These are phyloP conservation scores for Davidsoniella virescens DNA, from an alignment of 2,329 filamentous ascomycete species.

Conservation along the genomic window DNA sequence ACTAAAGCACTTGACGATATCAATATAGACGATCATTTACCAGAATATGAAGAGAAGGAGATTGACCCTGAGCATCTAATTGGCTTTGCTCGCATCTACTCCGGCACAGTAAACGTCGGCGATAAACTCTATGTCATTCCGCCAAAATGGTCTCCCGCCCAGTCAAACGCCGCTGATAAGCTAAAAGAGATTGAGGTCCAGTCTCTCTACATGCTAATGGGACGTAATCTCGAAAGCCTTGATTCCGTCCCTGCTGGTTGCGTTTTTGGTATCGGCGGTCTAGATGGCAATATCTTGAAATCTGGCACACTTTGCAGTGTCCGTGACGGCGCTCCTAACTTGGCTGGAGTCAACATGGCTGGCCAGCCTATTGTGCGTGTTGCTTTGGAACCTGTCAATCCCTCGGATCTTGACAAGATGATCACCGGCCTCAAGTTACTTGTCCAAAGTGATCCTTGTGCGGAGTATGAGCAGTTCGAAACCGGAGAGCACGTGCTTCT, in stretches of 20 bases:
- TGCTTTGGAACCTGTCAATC: slow-evolving; percentile 83
- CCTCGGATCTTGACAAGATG: slow-evolving; percentile 86
- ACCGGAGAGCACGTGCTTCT: slow-evolving; percentile 91
- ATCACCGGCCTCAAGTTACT: slow-evolving; percentile 72
- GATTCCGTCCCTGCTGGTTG: slow-evolving; percentile 79
- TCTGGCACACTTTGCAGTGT: slow-evolving; percentile 86
- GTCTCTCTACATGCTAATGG: slow-evolving; percentile 91
- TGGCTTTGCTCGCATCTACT: slow-evolving; percentile 88
- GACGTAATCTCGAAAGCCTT: slow-evolving; percentile 68
- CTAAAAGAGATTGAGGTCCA: slow-evolving; percentile 74
- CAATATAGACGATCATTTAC: slow-evolving; percentile 37
- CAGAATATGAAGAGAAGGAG: slow-evolving; percentile 36
- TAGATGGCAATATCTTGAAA: slow-evolving; percentile 89
- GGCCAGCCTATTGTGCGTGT: slow-evolving; percentile 90
- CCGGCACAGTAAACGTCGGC: slow-evolving; percentile 74
- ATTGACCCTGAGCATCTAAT: slow-evolving; percentile 75
- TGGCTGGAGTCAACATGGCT: slow-evolving; percentile 66
- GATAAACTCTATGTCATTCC: slow-evolving; percentile 82
- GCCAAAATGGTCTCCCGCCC: slow-evolving; percentile 79
- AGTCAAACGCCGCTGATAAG: slow-evolving; percentile 53
- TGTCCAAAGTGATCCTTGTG: slow-evolving; percentile 89
- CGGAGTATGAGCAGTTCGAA: slow-evolving; percentile 81
- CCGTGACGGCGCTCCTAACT: slow-evolving; percentile 70
- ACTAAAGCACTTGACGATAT: slow-evolving; percentile 19
- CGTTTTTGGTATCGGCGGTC: slow-evolving; percentile 83